phyloP scores from a whole-genome alignment of 257 asterid genomes.

The Nyctanthes arbortristis region DNA sequence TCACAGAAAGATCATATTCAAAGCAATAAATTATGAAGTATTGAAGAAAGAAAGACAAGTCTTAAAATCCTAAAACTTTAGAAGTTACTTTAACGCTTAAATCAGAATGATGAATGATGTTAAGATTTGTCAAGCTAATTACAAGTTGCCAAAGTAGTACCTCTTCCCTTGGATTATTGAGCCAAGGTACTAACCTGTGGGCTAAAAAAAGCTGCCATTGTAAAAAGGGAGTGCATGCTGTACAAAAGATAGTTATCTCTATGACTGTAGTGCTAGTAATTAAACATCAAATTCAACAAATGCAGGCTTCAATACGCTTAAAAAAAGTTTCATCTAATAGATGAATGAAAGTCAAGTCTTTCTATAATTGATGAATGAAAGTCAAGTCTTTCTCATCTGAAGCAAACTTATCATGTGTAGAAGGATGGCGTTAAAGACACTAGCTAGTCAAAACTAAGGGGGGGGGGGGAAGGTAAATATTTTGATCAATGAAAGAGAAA shows the following conservation, averaged over 20 bases:
- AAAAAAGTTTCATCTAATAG: too few relatives aligned
- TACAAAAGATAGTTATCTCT: not conserved
- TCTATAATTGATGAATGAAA: too few relatives aligned
- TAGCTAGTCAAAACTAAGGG: not conserved
- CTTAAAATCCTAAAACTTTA: not conserved
- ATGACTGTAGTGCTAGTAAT: constrained; percentile 6
- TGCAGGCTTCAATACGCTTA: not conserved
- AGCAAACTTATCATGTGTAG: too few relatives aligned
- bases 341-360: too few relatives aligned
- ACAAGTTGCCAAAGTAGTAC: not conserved
- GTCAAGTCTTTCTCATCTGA: too few relatives aligned
- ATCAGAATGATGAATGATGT: constrained; percentile 2
- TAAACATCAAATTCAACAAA: constrained; percentile 2
- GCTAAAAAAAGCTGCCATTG: too few relatives aligned
- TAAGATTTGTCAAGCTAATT: not conserved
- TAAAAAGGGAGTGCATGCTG: not conserved
- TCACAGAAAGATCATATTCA: not conserved
- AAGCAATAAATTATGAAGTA: not conserved
- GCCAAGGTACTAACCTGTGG: too few relatives aligned
- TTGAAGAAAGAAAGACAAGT: constrained; percentile 3
- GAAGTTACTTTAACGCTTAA: not conserved
- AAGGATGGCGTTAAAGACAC: not conserved
- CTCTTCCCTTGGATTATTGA: too few relatives aligned
- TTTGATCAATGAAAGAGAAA: not conserved
- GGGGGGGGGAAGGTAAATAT: too few relatives aligned